Percentiles rank a stretch among this genome's conserved stretches.
phyloP scores from a whole-genome alignment of 352 stramenopile species.

The Saprolegnia diclina region DNA sequence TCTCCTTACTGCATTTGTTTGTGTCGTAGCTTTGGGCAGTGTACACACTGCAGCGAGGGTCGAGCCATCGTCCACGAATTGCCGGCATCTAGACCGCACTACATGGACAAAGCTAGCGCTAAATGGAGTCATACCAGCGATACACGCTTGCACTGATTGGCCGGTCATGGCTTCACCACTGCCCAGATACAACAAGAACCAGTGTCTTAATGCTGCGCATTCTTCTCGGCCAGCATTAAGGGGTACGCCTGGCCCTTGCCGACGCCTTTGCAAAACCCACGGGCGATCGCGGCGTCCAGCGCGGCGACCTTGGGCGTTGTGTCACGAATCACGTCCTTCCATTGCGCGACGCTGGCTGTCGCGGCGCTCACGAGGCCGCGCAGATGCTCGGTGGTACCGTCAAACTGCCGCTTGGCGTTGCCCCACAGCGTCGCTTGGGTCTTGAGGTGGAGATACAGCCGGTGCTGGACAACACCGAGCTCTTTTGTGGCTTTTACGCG shows the following conservation, averaged over 20 bases:
- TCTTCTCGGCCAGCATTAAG: background rate
- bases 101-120: too few species aligned
- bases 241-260: slow-evolving; percentile 35
- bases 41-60: too few species aligned
- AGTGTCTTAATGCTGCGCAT: background rate
- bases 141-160: too few species aligned
- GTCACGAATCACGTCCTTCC: slow-evolving; percentile 23
- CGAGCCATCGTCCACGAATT: too few species aligned
- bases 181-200: too few species aligned
- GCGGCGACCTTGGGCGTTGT: slow-evolving; percentile 5
- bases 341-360: slow-evolving; percentile 28
- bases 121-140: too few species aligned
- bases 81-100: too few species aligned
- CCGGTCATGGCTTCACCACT: too few species aligned
- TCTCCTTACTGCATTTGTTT: too few species aligned
- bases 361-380: slow-evolving; percentile 30
- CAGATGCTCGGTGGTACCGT: slow-evolving; percentile 37
- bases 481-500: slow-evolving; percentile 33
- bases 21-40: too few species aligned
- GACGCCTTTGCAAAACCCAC: slow-evolving; percentile 39
- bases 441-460: slow-evolving; percentile 16
- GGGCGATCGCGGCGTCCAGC: slow-evolving; percentile 32
- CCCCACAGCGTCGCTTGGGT: slow-evolving; percentile 53
- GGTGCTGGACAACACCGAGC: slow-evolving; percentile 39
- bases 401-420: slow-evolving; percentile 40